Base-by-base conservation (phyloP, 345 rosid genomes). In the Triadica sebifera region DNA sequence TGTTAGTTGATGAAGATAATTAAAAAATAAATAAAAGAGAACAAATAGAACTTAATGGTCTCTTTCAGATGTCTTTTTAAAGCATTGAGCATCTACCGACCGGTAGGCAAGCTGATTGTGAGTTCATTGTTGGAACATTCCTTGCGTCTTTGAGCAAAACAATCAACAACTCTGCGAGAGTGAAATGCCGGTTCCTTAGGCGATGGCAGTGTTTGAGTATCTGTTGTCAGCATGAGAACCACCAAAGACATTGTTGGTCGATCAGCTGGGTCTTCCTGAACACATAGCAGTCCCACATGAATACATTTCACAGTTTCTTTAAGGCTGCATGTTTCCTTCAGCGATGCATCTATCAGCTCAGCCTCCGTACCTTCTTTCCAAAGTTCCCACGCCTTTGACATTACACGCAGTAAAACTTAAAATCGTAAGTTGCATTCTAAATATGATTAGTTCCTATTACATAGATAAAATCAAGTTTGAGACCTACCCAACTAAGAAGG, bases 241-340 rank as follows among this genome's bases (percentile, higher is more conserved):
- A 71, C 74, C 63, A 41, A 45, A 43, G 66, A 71, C 66, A 59
- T 71, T 43, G 74, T 71, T 20, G 66, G 74, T 43, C 74, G 55
- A 24, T 71, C 66, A 58, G 5, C 12, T 1, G 74, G 67, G 45
- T 59, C 51, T 25, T 71, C 74, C 17, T 71, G 74, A 59, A 72
- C 45, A 15, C 75, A 72, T 5, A 72, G 20, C 24, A 72, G 25
- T 45, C 75, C 75, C 25, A 72, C 58, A 46, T 34, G 66, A 19
- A 72, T 72, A 67, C 75, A 72, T 8, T 49, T 72, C 8, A 61
- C 41, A 17, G 39, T 53, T 72, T 59, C 57, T 16, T 59, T 16
- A 29, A 6, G 22, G 12, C 25, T 4, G 43, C 75, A 72, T 0
- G 55, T 45, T 4, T 47, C 67, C 7, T 29, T 60, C 5, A 72